Base-by-base conservation (phyloP, 768 basidiomycete species). In the Rossbeevera mucosa region DNA sequence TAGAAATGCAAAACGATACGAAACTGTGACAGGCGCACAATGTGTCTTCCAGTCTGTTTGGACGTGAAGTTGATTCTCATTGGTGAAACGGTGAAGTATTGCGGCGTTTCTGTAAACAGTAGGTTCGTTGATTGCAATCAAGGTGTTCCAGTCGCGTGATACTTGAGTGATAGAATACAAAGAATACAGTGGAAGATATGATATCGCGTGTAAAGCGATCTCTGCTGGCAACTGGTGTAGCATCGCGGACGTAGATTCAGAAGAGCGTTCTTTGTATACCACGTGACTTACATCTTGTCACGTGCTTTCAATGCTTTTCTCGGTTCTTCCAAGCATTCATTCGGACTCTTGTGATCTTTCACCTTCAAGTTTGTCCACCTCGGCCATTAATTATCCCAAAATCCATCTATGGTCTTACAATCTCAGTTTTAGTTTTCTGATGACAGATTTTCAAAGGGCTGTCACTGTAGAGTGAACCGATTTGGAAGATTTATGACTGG, bases 51-150 rank as follows among this genome's bases (percentile, higher is more conserved):
- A 90, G 49, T 65, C 62, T 0, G 54, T 48, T 3, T 78, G 74
- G 16, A 71, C 57, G 7, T 71, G 66, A 28, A 76, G 65, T 16
- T 69, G 59, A 22, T 55, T 58, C 5, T 69, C 66, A 26, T 64
- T 53, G 18, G 76, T 64, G 62, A 78, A 83, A 22, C 69, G 71
- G 56, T 85, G 81, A 13, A 77, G 59, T 44, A 74, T 53, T 0
- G 86, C 81, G 6, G 80, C 81, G 21, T 77, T 71, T 54, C 75
- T 81, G 61, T 81, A 88, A n/a, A 90, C 72, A 2, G 71, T 59
- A 2, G 64, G 63, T 59, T 80, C 72, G 59, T 90, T 78, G 13
- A 54, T 54, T 7, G 64, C 41, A 33, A 85, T 59, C 52, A 88
- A 76, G 16, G 63, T 38, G 33, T 73, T 65, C 79, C 81, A 83